These are phyloP conservation scores for Claviceps sp. DNA, from an alignment of 2,329 filamentous ascomycete genomes.

Conservation along the genomic window DNA sequence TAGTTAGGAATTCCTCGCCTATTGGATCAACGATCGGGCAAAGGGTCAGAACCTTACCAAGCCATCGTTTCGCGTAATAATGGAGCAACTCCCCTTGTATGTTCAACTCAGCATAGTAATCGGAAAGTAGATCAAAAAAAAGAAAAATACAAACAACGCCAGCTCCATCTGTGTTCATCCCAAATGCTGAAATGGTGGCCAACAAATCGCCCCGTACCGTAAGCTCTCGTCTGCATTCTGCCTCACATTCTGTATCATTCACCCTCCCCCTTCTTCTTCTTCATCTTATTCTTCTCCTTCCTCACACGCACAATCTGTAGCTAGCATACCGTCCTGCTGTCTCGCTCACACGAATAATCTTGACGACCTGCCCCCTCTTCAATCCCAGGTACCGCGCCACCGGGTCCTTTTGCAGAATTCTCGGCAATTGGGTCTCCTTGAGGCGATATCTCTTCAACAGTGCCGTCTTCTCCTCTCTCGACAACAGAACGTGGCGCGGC, in stretches of 20 bases:
- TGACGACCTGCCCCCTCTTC: slow-evolving; percentile 86
- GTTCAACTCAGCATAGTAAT: too few relatives aligned
- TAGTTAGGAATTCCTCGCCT: too few relatives aligned
- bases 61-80: too few relatives aligned
- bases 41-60: too few relatives aligned
- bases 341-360: slow-evolving; percentile 93
- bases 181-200: neutral
- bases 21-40: too few relatives aligned
- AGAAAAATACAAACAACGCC: slow-evolving; percentile 6
- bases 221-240: neutral
- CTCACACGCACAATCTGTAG: slow-evolving; percentile 59
- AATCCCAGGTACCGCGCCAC: slow-evolving; percentile 86
- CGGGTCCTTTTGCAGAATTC: slow-evolving; percentile 83
- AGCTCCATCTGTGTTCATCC: slow-evolving; percentile 1
- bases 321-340: slow-evolving; percentile 93
- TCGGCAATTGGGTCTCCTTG: slow-evolving; percentile 93
- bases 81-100: too few relatives aligned
- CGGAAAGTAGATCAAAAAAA: neutral
- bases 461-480: slow-evolving; percentile 75
- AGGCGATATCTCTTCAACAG: slow-evolving; percentile 81
- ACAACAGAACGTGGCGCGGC: slow-evolving; percentile 82
- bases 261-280: neutral
- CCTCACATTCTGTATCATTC: neutral
- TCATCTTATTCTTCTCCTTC: too few relatives aligned
- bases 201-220: neutral